Conservation (phyloP, 192 early-diverging fungal species). For the Coemansia sp. region DNA sequence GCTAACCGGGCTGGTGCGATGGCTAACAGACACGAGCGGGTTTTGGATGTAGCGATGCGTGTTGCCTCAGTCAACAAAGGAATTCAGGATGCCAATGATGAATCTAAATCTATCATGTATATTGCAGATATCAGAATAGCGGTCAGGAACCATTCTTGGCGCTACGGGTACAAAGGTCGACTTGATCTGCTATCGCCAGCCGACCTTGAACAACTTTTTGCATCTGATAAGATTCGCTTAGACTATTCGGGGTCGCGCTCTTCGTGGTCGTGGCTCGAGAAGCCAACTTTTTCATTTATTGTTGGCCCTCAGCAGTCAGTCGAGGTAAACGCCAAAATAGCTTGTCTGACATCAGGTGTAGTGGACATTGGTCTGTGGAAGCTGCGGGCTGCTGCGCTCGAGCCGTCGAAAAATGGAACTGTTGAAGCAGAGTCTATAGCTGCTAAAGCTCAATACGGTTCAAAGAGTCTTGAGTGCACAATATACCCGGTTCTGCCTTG, state of each 20-base stretch:
- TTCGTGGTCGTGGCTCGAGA: slow-evolving; percentile 47
- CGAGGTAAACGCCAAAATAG: slow-evolving; percentile 13
- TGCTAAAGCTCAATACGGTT: slow-evolving; percentile 7
- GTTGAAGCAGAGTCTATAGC: neutral
- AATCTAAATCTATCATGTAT: neutral
- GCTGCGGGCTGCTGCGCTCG: slow-evolving; percentile 20
- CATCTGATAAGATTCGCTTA: slow-evolving; percentile 7
- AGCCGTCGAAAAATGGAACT: neutral
- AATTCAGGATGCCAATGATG: neutral
- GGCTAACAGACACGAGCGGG: slow-evolving; percentile 23
- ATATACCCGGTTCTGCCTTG: slow-evolving; percentile 34
- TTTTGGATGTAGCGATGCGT: slow-evolving; percentile 32
- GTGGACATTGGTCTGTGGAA: slow-evolving; percentile 46
- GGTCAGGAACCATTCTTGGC: slow-evolving; percentile 53
- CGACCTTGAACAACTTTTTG: slow-evolving; percentile 14
- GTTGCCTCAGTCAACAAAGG: neutral
- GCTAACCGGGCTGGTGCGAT: slow-evolving; percentile 11
- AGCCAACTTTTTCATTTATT: slow-evolving; percentile 10
- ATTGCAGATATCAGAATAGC: slow-evolving; percentile 26
- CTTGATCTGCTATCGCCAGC: slow-evolving; percentile 43
- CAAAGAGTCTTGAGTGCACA: slow-evolving; percentile 20
- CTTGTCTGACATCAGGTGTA: slow-evolving; percentile 26
- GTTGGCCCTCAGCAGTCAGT: slow-evolving; percentile 16
- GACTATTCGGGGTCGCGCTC: slow-evolving; percentile 37
- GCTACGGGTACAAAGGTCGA: slow-evolving; percentile 23